phyloP scores from a whole-genome alignment of 495 filamentous ascomycete species.

The Xanthoparmelia taractica region DNA sequence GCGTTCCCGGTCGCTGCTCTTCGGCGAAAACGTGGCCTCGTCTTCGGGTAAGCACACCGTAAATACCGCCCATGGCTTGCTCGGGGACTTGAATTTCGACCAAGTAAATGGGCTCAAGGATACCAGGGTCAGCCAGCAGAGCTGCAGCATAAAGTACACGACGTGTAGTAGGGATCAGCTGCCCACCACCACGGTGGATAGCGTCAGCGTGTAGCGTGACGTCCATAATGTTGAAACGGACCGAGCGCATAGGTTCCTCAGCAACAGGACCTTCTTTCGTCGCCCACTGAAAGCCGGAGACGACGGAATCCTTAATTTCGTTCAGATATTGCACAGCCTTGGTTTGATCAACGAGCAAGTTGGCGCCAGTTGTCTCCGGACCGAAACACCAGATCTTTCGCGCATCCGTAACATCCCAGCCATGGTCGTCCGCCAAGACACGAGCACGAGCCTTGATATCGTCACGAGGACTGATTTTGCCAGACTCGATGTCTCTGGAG shows the following conservation, averaged over 20 bases:
- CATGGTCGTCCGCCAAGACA: constrained; percentile 91
- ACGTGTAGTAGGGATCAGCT: constrained; percentile 96
- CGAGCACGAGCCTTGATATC: constrained; percentile 99
- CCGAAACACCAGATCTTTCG: constrained; percentile 99
- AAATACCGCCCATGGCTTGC: constrained; percentile 98
- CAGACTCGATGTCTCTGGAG: constrained; percentile 77
- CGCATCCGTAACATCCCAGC: constrained; percentile 99
- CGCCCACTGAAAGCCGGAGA: constrained; percentile 99
- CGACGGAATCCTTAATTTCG: constrained; percentile 99
- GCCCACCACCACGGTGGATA: constrained; percentile 98
- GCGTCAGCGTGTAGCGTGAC: constrained; percentile 99
- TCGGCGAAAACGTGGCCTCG: constrained; percentile 98
- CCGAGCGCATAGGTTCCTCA: constrained; percentile 94
- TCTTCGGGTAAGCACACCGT: constrained; percentile 96
- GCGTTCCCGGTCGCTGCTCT: constrained; percentile 96
- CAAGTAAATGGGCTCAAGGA: constrained; percentile 96
- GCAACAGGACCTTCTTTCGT: constrained; percentile 94
- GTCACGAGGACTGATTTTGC: constrained; percentile 91
- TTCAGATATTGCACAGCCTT: constrained; percentile 99
- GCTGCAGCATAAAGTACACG: constrained; percentile 92
- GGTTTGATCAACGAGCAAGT: constrained; percentile 98
- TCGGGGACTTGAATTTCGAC: constrained; percentile 99
- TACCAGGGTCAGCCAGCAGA: constrained; percentile 80
- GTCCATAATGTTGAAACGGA: constrained; percentile 99
- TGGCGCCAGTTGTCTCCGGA: constrained; percentile 94